Base-by-base conservation (phyloP, 2,329 filamentous ascomycete species). In the Cladosporium velox region DNA sequence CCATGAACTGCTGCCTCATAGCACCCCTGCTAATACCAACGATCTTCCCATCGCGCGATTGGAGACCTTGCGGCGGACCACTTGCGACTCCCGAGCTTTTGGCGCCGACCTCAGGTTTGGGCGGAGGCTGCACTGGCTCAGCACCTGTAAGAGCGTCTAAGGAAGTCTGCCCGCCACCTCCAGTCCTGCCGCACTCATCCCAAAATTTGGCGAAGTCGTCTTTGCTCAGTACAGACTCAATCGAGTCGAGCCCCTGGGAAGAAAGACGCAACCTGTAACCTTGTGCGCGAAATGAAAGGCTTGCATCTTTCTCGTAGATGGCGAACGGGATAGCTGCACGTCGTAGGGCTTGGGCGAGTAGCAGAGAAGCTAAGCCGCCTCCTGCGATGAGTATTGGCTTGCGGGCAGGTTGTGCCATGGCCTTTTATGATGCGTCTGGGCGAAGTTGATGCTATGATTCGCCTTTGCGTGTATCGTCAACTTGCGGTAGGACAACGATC, bases 21-120 rank as follows among this genome's bases (percentile, higher is more conserved):
- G 88, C 86, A 4, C 87, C 87, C 5, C 88, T 78, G 0, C 86
- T 82, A 49, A 90, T 87, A 0, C 87, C 87, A 0, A 90, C 81
- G 38, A 69, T 65, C 30, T 54, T 54, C 15, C 51, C 51, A 32
- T 34, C 51, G 11, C 59, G 41, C 0, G 52, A 44, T 15, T 76
- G 72, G 28, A 59, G 57, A 24, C 57, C 57, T 35, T 28, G 18
- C 30, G 51, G 51, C 18, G 60, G 60, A 2, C 58, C 58, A 11
- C 26, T n/a, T 41, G 21, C 77, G 67, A 8, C 54, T 41, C 59
- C 59, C 34, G 6, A 51, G 30, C 14, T 58, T 55, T 26, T 67
- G 65, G 10, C 51, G 60, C 28, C 32, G 8, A 12, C 18, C 7
- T 54, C 26, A 28, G 28, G 51, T 24, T 66, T 66, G 6, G 51